Evolutionary conservation across 495 filamentous ascomycete species (phyloP).

Genomic region (Neurospora hispaniola): DNA sequence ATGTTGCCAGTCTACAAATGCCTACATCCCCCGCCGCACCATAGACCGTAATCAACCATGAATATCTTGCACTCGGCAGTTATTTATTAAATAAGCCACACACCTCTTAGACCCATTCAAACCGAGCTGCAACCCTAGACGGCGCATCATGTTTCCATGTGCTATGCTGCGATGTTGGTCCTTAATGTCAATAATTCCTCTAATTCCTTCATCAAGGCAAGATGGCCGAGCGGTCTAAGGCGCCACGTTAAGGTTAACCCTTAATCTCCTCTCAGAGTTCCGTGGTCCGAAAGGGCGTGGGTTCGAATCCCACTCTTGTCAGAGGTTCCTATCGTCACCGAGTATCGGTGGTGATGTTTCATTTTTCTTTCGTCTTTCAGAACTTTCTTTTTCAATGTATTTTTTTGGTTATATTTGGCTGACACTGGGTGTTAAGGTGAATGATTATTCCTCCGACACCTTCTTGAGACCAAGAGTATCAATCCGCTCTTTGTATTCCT

Average conservation of each 20-base stretch:
- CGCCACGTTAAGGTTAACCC: not conserved
- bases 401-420: not conserved
- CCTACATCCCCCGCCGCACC: not conserved
- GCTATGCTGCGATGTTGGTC: too few species aligned
- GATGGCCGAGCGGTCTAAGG: not conserved
- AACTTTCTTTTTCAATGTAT: not conserved
- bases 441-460: not conserved
- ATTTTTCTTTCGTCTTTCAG: not conserved
- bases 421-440: not conserved
- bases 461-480: not conserved
- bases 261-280: constrained; percentile 2
- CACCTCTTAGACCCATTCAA: not conserved
- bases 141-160: not conserved
- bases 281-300: constrained; percentile 26
- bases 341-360: not conserved
- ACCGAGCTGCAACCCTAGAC: not conserved
- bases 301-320: constrained; percentile 28
- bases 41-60: not conserved
- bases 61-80: not conserved
- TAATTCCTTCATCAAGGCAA: not conserved
- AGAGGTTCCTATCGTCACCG: not conserved
- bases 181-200: not conserved
- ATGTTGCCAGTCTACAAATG: not conserved
- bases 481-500: not conserved
- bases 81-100: not conserved